Base-by-base conservation (phyloP, 768 basidiomycete species). In the Lactarius akahatsu region DNA sequence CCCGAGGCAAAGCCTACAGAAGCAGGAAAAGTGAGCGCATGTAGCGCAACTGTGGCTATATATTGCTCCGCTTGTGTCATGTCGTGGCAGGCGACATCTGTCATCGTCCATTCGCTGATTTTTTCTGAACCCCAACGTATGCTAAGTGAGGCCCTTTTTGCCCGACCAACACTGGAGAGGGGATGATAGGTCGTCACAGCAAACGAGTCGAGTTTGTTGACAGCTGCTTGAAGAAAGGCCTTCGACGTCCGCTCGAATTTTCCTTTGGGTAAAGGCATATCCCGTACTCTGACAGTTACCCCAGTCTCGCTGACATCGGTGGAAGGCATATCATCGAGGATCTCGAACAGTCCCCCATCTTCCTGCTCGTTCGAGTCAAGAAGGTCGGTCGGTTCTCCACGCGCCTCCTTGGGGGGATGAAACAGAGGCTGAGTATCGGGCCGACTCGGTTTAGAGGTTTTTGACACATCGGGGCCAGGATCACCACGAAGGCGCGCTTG, bases 1-100 rank as follows among this genome's bases (percentile, higher is more conserved):
- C 82, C 81, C 3, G 82, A 75, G 11, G 85, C 81, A 75, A 93
- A 93, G 9, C 90, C 90, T 60, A 84, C 83, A 0, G 81, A 81
- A 2, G 75, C 64, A 18, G 87, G 85, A 71, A 87, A 92, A 13
- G 85, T 86, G 38, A 98, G 77, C 4, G 85, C 82, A 75, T 96
- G 92, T 40, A 98, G 79, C 4, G 94, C 94, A 57, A 96, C 77
- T 20, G 90, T 91, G 4, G 96, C 85, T 59, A 96, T 83, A 73
- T 94, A 99, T 71, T 98, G 88, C 75, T 92, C 92, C 28, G 96
- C 95, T 74, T 98, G 94, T 0, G 73, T 72, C 63, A 85, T 82
- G 68, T 91, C 85, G 54, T 84, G 79, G 72, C 96, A 98, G 16
- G 92, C 95, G 54, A 92, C 79, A 66, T 92, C 85, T 4, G 87